Evolutionary conservation across 2,329 filamentous ascomycete genomes (phyloP), one percentile per base, ranked within the genome.

Genomic region (Verticillium albo-atrum): DNA sequence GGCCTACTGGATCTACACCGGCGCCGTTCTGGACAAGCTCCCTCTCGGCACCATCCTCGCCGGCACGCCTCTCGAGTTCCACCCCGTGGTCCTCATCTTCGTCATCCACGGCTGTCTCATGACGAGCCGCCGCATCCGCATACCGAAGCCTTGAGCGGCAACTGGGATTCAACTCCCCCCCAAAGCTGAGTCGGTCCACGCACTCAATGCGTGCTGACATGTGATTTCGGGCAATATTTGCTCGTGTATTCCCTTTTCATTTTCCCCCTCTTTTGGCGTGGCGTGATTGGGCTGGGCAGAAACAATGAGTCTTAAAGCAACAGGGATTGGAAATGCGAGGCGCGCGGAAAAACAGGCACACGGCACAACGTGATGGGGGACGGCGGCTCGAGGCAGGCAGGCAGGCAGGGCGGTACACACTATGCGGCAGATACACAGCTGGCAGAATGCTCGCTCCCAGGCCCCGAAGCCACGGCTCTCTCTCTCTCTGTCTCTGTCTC

Each of bases 41-140:
- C 95, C 95, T 9, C 74, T 90, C 32, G 94, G 95, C 47, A 76
- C 88, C 25, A 81, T 85, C 78, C 79, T 86, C 30, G 73, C 82
- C 58, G 92, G 90, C 25, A 87, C 89, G 0, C 64, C 78, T 7
- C 78, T 93, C 23, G 95, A 96, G 75, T 86, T 97, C 62, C 95
- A 99, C 73, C 94, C 95, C 15, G 81, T 89, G 3, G 91, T 89
- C 7, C 75, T 87, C 26, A 70, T 98, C 61, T 99, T 97, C 75
- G 80, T 96, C 61, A 67, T 92, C n/a, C 92, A 96, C 72, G 95
- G 93, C 23, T 96, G 90, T 71, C 77, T 95, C 70, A 98, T 99
- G 95, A 89, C 94, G 64, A 97, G 92, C 79, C 96, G 94, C 83
- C 94, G 88, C 32, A 86, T 99, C 69, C 91, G 95, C 72, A 92